phyloP scores from a whole-genome alignment of 768 basidiomycete genomes.

The Suillus subluteus region DNA sequence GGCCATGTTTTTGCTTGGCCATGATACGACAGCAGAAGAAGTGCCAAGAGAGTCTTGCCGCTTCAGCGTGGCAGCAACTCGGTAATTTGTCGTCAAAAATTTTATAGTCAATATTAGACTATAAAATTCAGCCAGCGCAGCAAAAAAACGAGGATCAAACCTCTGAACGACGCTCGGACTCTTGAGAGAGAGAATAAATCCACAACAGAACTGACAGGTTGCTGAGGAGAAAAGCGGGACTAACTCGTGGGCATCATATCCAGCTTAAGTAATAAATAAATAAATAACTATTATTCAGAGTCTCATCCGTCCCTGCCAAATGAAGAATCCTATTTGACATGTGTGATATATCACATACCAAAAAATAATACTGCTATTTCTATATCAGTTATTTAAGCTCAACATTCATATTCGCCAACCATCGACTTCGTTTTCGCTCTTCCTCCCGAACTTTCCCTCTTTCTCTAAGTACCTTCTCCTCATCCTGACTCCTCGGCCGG shows the following conservation, averaged over 20 bases:
- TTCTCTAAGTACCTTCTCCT: slow-evolving; percentile 37
- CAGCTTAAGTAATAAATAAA: slow-evolving; percentile 28
- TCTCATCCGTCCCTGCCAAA: not conserved
- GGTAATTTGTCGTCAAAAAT: slow-evolving; percentile 13
- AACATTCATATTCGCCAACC: slow-evolving; percentile 19
- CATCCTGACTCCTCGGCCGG: slow-evolving; percentile 40
- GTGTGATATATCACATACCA: not conserved
- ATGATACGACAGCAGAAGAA: slow-evolving; percentile 43
- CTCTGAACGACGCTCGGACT: not conserved
- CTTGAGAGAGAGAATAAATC: not conserved
- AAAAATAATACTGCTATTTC: not conserved
- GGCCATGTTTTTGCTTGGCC: slow-evolving; percentile 56
- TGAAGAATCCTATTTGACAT: not conserved
- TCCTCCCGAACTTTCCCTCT: slow-evolving; percentile 53
- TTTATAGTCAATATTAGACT: slow-evolving; percentile 19
- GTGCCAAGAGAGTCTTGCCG: slow-evolving; percentile 41
- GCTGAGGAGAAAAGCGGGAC: slow-evolving; percentile 11
- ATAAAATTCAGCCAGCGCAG: slow-evolving; percentile 9
- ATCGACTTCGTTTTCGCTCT: slow-evolving; percentile 54
- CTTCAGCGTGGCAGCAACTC: slow-evolving; percentile 32
- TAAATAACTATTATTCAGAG: not conserved
- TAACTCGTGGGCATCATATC: slow-evolving; percentile 18
- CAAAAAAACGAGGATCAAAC: not conserved
- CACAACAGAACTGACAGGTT: slow-evolving; percentile 1
- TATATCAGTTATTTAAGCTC: not conserved